Conservation (phyloP, 1,284 basidiomycete species). For the Malassezia caprae region DNA sequence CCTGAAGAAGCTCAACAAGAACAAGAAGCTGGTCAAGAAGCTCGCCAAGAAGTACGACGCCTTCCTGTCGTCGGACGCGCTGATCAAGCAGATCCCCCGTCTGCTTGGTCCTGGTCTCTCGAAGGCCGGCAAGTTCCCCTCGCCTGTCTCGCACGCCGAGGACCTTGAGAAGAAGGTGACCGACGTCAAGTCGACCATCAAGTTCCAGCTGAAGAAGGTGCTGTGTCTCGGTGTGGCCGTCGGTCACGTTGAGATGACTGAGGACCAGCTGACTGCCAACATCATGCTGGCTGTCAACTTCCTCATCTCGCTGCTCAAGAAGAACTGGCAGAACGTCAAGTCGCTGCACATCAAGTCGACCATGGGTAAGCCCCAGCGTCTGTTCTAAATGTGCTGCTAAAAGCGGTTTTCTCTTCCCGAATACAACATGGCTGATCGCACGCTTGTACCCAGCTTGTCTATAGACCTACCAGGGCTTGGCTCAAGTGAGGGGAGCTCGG, state of each 20-base stretch:
- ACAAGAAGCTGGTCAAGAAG: constrained; percentile 99
- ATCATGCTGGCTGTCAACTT: constrained; percentile 99
- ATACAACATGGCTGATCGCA: constrained; percentile 20
- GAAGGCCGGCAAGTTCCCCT: constrained; percentile 99
- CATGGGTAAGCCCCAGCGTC: constrained; percentile 95
- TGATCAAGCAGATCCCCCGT: constrained; percentile 99
- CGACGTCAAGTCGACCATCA: constrained; percentile 94
- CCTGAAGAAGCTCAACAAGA: constrained; percentile 99
- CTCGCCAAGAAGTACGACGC: constrained; percentile 99
- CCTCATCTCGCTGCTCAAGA: constrained; percentile 97
- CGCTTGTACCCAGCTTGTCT: constrained; percentile 20
- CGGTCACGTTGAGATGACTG: constrained; percentile 92
- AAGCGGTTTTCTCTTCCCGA: background rate
- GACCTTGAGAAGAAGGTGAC: constrained; percentile 83
- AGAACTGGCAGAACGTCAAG: constrained; percentile 99
- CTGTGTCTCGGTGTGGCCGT: constrained; percentile 97
- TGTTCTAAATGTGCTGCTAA: constrained; percentile 59
- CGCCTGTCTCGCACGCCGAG: constrained; percentile 76
- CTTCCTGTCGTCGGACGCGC: constrained; percentile 91
- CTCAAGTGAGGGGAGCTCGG: constrained; percentile 20
- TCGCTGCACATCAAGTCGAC: constrained; percentile 96
- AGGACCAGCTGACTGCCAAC: constrained; percentile 92
- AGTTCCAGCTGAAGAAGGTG: constrained; percentile 71
- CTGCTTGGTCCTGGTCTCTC: constrained; percentile 97
- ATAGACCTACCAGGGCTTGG: constrained; percentile 4